Conservation (phyloP, 2,329 filamentous ascomycete species). For the Magnaporthiopsis rhizophila region DNA sequence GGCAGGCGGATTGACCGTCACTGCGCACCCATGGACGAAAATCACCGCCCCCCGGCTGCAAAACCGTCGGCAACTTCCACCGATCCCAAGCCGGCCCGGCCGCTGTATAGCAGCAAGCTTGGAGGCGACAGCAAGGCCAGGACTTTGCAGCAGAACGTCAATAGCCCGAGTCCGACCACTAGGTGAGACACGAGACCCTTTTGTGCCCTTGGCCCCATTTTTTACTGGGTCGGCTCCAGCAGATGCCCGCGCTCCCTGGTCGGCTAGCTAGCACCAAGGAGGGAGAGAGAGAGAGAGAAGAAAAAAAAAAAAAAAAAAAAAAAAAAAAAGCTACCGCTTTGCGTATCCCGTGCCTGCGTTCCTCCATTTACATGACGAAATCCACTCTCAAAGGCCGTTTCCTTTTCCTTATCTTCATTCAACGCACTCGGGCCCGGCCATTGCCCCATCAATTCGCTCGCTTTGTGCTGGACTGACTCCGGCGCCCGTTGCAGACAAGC, state of each 20-base stretch:
- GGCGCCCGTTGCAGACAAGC: slow-evolving; percentile 19
- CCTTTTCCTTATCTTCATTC: slow-evolving; percentile 2
- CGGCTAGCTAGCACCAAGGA: background rate
- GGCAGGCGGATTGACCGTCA: background rate
- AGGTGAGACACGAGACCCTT: slow-evolving; percentile 25
- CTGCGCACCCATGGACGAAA: slow-evolving; percentile 18
- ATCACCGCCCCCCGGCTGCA: slow-evolving; percentile 13
- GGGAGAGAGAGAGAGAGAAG: background rate
- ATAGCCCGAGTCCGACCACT: slow-evolving; percentile 19
- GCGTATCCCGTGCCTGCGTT: background rate
- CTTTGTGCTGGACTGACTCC: slow-evolving; percentile 4
- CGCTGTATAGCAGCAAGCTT: slow-evolving; percentile 25
- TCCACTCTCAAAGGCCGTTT: slow-evolving; percentile 3
- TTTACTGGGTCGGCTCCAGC: slow-evolving; percentile 8
- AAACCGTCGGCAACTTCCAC: slow-evolving; percentile 3
- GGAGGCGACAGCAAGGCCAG: slow-evolving; percentile 18
- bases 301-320: background rate
- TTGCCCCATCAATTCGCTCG: slow-evolving; percentile 5
- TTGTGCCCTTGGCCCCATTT: slow-evolving; percentile 14
- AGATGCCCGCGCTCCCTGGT: background rate
- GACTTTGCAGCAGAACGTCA: slow-evolving; percentile 14
- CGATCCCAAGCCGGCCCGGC: slow-evolving; percentile 17
- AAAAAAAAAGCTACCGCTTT: background rate
- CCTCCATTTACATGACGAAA: background rate
- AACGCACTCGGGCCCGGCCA: background rate